Evolutionary conservation across 2,329 filamentous ascomycete species (phyloP).

Genomic region (Sporothrix dimorphospora): DNA sequence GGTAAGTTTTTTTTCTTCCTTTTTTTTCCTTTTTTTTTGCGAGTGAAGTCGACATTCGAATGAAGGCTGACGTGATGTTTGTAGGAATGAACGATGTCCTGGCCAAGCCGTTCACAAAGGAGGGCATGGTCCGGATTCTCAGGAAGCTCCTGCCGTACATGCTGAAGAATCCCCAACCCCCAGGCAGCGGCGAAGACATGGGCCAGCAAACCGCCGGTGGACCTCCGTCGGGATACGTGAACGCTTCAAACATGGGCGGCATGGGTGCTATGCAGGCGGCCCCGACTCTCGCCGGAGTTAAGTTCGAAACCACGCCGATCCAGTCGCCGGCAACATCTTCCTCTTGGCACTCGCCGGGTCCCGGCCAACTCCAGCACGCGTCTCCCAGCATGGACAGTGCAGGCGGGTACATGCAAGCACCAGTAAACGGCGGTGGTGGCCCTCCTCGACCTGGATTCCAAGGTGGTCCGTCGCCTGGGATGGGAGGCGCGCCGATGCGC

Average conservation of each 20-base stretch:
- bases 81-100: slow-evolving; percentile 96
- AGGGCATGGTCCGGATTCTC: slow-evolving; percentile 80
- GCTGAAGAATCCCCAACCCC: slow-evolving; percentile 64
- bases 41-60: background rate
- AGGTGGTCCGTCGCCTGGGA: slow-evolving; percentile 37
- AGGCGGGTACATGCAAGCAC: slow-evolving; percentile 53
- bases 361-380: slow-evolving; percentile 51
- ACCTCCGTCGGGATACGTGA: slow-evolving; percentile 31
- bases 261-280: slow-evolving; percentile 35
- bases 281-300: slow-evolving; percentile 43
- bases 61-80: slow-evolving; percentile 46
- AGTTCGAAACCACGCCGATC: slow-evolving; percentile 60
- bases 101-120: slow-evolving; percentile 93
- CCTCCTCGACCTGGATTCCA: slow-evolving; percentile 13
- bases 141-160: slow-evolving; percentile 87
- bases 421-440: slow-evolving; percentile 35
- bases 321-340: slow-evolving; percentile 54
- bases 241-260: slow-evolving; percentile 30
- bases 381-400: slow-evolving; percentile 53
- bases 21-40: background rate
- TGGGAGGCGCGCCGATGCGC: slow-evolving; percentile 40
- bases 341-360: slow-evolving; percentile 55
- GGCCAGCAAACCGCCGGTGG: slow-evolving; percentile 34
- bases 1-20: slow-evolving; percentile 60
- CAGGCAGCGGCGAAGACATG: slow-evolving; percentile 43